A percentile compares a stretch with the other conserved stretches of the same genome.
phyloP scores from a whole-genome alignment of 768 basidiomycete species.

The Rhizopogon sp. region DNA sequence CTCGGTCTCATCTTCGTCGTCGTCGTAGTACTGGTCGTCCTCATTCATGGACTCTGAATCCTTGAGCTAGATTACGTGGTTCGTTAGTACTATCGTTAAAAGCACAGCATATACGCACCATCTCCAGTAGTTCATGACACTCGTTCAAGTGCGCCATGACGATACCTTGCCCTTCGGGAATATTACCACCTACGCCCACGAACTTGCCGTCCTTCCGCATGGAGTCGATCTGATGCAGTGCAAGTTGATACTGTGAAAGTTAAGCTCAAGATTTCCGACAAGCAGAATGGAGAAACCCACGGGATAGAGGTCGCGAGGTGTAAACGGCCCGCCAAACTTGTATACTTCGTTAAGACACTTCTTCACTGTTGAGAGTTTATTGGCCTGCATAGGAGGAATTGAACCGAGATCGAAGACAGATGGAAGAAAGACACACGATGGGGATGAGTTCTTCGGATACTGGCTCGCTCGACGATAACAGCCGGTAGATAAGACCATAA shows the following conservation, averaged over 20 bases:
- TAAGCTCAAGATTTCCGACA: constrained; percentile 5
- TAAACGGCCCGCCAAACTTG: constrained; percentile 93
- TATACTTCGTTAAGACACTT: constrained; percentile 95
- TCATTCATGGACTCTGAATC: constrained; percentile 64
- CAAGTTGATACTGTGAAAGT: constrained; percentile 75
- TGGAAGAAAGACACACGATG: constrained; percentile 48
- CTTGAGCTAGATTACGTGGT: constrained; percentile 50
- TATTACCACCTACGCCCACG: constrained; percentile 76
- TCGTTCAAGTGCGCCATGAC: constrained; percentile 95
- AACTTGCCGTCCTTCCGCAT: constrained; percentile 94
- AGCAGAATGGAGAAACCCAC: constrained; percentile 39
- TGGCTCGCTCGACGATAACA: constrained; percentile 93
- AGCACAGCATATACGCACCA: constrained; percentile 47
- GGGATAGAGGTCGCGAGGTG: constrained; percentile 88
- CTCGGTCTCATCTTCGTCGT: constrained; percentile 16
- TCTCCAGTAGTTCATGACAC: constrained; percentile 92
- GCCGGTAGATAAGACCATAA: constrained; percentile 90
- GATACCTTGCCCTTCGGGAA: constrained; percentile 96
- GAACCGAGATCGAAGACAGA: background rate
- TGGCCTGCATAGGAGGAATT: constrained; percentile 53
- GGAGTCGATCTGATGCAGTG: constrained; percentile 91
- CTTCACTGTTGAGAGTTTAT: constrained; percentile 94
- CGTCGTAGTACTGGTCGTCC: constrained; percentile 46
- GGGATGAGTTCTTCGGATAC: constrained; percentile 99
- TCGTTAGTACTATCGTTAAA: background rate